Base-by-base conservation (phyloP, 2,329 filamentous ascomycete species). In the Arthrobotrys iridis region DNA sequence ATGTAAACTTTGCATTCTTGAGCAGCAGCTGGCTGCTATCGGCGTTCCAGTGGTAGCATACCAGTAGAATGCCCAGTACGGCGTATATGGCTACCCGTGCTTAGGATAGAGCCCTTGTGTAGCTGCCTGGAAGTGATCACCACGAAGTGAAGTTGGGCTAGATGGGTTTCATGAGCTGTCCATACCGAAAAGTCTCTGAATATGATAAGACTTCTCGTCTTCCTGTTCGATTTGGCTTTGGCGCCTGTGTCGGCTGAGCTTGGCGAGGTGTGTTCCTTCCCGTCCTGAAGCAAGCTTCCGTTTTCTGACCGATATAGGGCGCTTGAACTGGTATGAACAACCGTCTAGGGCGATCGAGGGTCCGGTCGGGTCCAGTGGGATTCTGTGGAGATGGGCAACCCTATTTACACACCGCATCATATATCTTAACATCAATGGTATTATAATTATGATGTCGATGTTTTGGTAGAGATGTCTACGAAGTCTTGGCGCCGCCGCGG, bases 191-290 rank as follows among this genome's bases (percentile, higher is more conserved):
- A 33, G 13, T n/a, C 24, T 48, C 30, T 18, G 37, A 28, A 28
- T n/a, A 22, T 26, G 70, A 74, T 74, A 67, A 74, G 46, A 75
- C 57, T 62, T 18, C 24, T 40, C 45, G 18, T 35, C 24, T 7
- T 57, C 37, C 15, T 64, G 58, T 72, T 58, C 37, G 20, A 66
- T 72, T 67, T 20, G 40, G 60, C 35, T 60, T 45, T 64, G 71
- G 71, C 71, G 55, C 46, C 43, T 75, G 26, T 55, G n/a, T 65
- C 60, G 59, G 41, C 55, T 73, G 50, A 52, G 45, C 55, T 75
- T 68, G 63, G 71, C 71, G 62, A 55, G 20, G 13, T 68, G 45
- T 20, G 52, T 60, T 50, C 68, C 68, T 74, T 74, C 68, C 68
- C 60, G 35, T 66, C 60, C 55, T 57, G 62, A 65, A 41, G 60